Evolutionary conservation across 192 early-diverging fungal genomes (phyloP).

Genomic region (Entomortierella beljakovae): DNA sequence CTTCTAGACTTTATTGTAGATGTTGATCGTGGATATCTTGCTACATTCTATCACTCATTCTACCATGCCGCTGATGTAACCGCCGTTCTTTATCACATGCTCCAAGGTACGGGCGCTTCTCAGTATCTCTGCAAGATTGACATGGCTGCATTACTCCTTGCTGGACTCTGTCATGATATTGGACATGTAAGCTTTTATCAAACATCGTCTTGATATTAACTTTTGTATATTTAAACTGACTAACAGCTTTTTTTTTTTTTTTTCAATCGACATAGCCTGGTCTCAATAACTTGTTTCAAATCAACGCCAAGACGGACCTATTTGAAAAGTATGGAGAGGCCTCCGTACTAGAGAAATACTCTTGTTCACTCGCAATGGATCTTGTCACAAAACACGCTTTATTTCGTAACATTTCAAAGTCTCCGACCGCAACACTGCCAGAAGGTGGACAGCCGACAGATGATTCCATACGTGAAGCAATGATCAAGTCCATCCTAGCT

Average conservation of each 20-base stretch:
- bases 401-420: slow-evolving; percentile 66
- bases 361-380: slow-evolving; percentile 80
- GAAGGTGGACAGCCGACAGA: slow-evolving; percentile 64
- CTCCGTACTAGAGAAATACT: slow-evolving; percentile 92
- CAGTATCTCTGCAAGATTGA: slow-evolving; percentile 78
- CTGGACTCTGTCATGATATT: slow-evolving; percentile 92
- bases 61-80: slow-evolving; percentile 93
- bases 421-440: slow-evolving; percentile 48
- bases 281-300: slow-evolving; percentile 81
- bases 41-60: slow-evolving; percentile 94
- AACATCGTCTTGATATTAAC: too few relatives aligned
- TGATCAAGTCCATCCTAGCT: slow-evolving; percentile 81
- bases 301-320: slow-evolving; percentile 84
- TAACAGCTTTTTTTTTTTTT: not conserved
- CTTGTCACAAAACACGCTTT: slow-evolving; percentile 81
- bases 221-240: too few relatives aligned
- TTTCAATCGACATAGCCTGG: not conserved
- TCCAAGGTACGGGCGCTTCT: slow-evolving; percentile 74
- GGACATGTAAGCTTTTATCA: slow-evolving; percentile 73
- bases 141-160: slow-evolving; percentile 80
- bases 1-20: slow-evolving; percentile 89
- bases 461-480: slow-evolving; percentile 54
- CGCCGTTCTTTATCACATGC: slow-evolving; percentile 82
- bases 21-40: slow-evolving; percentile 82
- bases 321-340: slow-evolving; percentile 77